Conservation (phyloP, 306 rosid genomes). For the Cucumis cinereus region DNA sequence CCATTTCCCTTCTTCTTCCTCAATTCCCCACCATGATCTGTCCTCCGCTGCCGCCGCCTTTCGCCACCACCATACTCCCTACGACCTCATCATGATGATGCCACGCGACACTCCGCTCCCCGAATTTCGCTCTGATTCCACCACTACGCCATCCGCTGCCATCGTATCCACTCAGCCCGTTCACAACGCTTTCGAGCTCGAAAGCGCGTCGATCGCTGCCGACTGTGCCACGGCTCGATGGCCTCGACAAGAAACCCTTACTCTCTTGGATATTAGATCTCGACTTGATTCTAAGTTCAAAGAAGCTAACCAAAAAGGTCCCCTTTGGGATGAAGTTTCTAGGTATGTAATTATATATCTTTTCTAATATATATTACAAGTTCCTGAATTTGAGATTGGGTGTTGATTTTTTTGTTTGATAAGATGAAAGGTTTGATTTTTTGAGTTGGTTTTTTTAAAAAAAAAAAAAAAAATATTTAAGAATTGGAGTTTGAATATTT, state of each 20-base stretch:
- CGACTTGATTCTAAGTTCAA: slow-evolving; percentile 87
- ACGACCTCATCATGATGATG: slow-evolving; percentile 10
- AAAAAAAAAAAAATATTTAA: no score
- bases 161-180: slow-evolving; percentile 9
- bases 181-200: slow-evolving; percentile 52
- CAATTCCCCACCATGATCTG: slow-evolving; percentile 5
- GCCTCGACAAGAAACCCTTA: slow-evolving; percentile 97
- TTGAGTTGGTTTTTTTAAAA: neutral
- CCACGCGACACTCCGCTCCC: neutral
- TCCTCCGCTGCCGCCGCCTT: neutral
- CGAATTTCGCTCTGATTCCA: slow-evolving; percentile 33
- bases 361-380: neutral
- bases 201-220: slow-evolving; percentile 30
- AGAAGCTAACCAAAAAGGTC: slow-evolving; percentile 94
- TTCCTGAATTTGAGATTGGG: neutral
- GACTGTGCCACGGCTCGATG: slow-evolving; percentile 63
- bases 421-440: neutral
- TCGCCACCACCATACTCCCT: neutral
- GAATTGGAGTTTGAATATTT: neutral
- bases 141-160: slow-evolving; percentile 16
- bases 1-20: neutral
- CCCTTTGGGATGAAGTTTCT: slow-evolving; percentile 95
- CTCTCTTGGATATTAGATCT: slow-evolving; percentile 94
- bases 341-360: slow-evolving; percentile 34
- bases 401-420: neutral